phyloP scores from a whole-genome alignment of 805 yeast species.

The Metschnikowia aberdeeniae region DNA sequence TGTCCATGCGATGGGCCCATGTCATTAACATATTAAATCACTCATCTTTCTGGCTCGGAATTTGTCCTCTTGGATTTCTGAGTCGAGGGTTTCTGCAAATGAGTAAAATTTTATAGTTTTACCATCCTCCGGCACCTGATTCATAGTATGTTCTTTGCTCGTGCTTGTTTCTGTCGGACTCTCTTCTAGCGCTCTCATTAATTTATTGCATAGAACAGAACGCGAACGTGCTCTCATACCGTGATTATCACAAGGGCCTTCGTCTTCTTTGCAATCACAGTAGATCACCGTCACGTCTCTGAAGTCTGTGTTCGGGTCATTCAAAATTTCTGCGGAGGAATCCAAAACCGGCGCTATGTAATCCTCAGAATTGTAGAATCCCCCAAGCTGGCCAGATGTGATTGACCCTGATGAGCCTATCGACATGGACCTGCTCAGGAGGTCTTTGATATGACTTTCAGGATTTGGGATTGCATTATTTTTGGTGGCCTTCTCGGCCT shows the following conservation, averaged over 20 bases:
- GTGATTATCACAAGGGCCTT: background rate
- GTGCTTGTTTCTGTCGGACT: background rate
- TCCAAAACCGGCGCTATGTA: slow-evolving; percentile 30
- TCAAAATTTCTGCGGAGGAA: slow-evolving; percentile 27
- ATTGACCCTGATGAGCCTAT: slow-evolving; percentile 4
- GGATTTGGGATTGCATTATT: background rate
- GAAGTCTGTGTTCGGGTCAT: slow-evolving; percentile 24
- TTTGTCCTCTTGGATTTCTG: slow-evolving; percentile 17
- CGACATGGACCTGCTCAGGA: slow-evolving; percentile 6
- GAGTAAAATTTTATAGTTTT: slow-evolving; percentile 29
- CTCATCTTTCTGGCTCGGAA: slow-evolving; percentile 7
- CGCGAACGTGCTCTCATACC: slow-evolving; percentile 5
- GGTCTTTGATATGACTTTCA: background rate
- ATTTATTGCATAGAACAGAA: slow-evolving; percentile 5
- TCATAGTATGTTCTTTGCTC: slow-evolving; percentile 1
- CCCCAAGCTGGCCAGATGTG: background rate
- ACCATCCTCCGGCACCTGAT: slow-evolving; percentile 1
- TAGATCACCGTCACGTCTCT: slow-evolving; percentile 23
- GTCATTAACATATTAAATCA: slow-evolving; percentile 1
- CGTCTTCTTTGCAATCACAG: slow-evolving; percentile 6
- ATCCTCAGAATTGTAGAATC: slow-evolving; percentile 27
- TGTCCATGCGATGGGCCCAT: background rate
- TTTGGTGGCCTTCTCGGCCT: background rate
- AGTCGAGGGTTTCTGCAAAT: slow-evolving; percentile 28
- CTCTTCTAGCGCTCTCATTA: slow-evolving; percentile 7